Evolutionary conservation across 495 filamentous ascomycete species (phyloP), one percentile per base, ranked within the genome.

Genomic region (Penicillium crystallinum): DNA sequence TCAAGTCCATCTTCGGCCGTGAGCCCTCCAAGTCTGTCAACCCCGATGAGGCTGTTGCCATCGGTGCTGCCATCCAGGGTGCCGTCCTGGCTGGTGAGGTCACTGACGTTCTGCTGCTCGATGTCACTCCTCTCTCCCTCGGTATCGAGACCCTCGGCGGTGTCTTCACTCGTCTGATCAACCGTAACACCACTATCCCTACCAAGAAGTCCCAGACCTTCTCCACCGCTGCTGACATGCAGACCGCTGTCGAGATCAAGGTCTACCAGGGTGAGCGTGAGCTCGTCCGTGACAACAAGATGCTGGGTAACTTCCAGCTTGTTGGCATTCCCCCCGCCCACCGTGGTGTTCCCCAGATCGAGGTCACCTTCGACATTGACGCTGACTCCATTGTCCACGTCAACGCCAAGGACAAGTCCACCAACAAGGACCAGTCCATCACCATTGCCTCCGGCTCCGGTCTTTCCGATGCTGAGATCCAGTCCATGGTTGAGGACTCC

Each of bases 221-320:
- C 83, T 97, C 93, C 46, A 98, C 93, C 41, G 93, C 93, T 47
- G 93, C 93, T 62, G 93, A 98, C 69, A 97, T 95, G 88, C 93
- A 98, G 82, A 96, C 89, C 54, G 93, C 93, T 61, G 93, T 98
- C 71, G 93, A 98, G 81, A 98, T 98, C 82, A 98, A 98, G 86
- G 95, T 98, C 50, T 97, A 85, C 88, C 93, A 98, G 83, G 93
- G 93, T 79, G 93, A 98, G 81, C 93, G 93, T 88, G 93, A 98
- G 78, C 89, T 98, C 49, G 93, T 98, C 67, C 85, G 85, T 68
- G 93, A 98, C 80, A 98, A 98, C 86, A 98, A 98, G 81, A 78
- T 98, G 52, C 84, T 98, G 17, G 93, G 93, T 33, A 97, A 98
- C 88, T 98, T 98, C 88, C 93, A 98, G 82, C 87, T 98, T 54